Percentiles rank a stretch among this genome's conserved stretches.
phyloP scores from a whole-genome alignment of 306 rosid species.

The Glycyrrhiza uralensis region DNA sequence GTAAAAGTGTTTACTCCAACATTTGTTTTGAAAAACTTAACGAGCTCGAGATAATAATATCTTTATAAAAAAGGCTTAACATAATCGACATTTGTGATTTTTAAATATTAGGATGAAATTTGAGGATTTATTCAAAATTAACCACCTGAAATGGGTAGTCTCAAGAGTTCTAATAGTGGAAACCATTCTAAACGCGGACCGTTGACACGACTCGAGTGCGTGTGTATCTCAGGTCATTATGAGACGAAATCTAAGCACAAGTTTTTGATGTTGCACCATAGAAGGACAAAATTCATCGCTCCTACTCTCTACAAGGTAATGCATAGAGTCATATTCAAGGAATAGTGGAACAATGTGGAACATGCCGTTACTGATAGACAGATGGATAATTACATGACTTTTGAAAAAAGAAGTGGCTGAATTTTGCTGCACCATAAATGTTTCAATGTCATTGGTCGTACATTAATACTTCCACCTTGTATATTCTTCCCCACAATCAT shows the following conservation, averaged over 20 bases:
- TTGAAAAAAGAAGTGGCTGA: conserved; percentile 15
- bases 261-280: not conserved
- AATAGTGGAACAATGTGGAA: not conserved
- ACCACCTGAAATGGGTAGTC: not conserved
- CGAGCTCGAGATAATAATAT: too few relatives aligned
- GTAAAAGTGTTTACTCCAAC: too few relatives aligned
- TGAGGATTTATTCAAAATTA: too few relatives aligned
- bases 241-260: conserved; percentile 9
- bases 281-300: not conserved
- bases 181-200: not conserved
- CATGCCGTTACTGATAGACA: not conserved
- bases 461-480: not conserved
- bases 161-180: not conserved
- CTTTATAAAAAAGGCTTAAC: too few relatives aligned
- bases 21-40: too few relatives aligned
- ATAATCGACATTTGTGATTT: too few relatives aligned
- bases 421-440: not conserved
- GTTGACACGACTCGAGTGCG: not conserved
- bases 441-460: not conserved
- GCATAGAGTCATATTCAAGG: not conserved
- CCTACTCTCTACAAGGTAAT: too few relatives aligned
- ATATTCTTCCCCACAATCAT: conserved; percentile 21
- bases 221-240: not conserved
- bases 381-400: not conserved
- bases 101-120: too few relatives aligned